These are phyloP conservation scores for Podila minutissima DNA, from an alignment of 192 early-diverging fungal genomes.

Conservation along the genomic window DNA sequence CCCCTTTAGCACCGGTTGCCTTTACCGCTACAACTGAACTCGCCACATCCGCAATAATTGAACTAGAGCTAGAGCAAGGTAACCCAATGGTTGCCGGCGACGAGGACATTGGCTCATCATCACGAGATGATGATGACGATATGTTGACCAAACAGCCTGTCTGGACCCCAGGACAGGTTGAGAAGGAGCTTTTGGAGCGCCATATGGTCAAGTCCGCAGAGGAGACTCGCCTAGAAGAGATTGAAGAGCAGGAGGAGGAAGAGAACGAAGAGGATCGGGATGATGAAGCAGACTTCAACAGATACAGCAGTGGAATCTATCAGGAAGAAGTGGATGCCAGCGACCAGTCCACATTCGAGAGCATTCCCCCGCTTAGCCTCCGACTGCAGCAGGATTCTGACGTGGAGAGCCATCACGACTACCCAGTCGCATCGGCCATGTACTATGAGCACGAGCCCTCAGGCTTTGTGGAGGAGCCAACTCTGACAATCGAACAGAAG, in stretches of 20 bases:
- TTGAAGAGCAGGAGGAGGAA: slow-evolving; percentile 8
- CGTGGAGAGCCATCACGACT: slow-evolving; percentile 32
- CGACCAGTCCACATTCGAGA: slow-evolving; percentile 4
- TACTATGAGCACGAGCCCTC: slow-evolving; percentile 31
- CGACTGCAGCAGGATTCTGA: slow-evolving; percentile 45
- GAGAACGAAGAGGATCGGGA: neutral
- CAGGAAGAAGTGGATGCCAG: slow-evolving; percentile 4
- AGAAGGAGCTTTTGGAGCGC: slow-evolving; percentile 14
- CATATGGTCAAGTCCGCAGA: slow-evolving; percentile 11
- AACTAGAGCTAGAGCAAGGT: neutral
- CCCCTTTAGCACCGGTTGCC: neutral
- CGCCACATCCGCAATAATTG: no score
- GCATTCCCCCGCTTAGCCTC: neutral
- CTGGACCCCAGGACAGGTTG: slow-evolving; percentile 13
- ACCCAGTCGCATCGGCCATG: slow-evolving; percentile 34
- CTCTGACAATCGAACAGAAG: slow-evolving; percentile 11
- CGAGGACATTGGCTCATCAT: no score
- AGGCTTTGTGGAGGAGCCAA: slow-evolving; percentile 26
- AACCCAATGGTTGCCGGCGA: slow-evolving; percentile 59
- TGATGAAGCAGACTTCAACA: neutral
- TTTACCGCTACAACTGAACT: neutral
- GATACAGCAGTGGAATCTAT: slow-evolving; percentile 4
- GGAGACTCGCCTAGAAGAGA: slow-evolving; percentile 14
- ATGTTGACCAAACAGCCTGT: slow-evolving; percentile 20
- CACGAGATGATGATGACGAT: slow-evolving; percentile 61